phyloP scores from a whole-genome alignment of 2,329 filamentous ascomycete genomes.

The Sporothrix protearum region DNA sequence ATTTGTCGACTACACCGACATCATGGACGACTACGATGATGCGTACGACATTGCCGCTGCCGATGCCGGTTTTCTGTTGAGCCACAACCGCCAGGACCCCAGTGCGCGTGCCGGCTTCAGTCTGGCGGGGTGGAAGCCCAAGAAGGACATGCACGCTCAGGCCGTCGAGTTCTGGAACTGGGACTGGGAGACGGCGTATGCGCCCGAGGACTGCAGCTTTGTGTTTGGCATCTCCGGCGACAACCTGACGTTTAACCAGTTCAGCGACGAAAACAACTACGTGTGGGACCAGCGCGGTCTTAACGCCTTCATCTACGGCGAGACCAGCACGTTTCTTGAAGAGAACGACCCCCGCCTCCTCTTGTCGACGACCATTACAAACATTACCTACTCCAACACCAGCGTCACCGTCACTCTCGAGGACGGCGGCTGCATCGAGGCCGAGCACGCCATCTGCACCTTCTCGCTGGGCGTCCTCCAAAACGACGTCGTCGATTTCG shows the following conservation, averaged over 20 bases:
- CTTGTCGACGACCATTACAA: conserved; percentile 2
- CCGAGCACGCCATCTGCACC: conserved; percentile 21
- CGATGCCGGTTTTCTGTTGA: background rate
- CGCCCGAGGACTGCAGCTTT: conserved; percentile 14
- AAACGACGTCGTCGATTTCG: conserved; percentile 10
- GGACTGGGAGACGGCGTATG: conserved; percentile 18
- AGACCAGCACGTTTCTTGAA: background rate
- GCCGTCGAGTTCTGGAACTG: conserved; percentile 17
- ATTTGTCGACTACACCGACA: conserved; percentile 12
- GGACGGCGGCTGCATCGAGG: conserved; percentile 18
- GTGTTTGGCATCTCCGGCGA: conserved; percentile 12
- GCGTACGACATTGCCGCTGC: background rate
- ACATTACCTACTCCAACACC: background rate
- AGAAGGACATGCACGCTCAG: conserved; percentile 19
- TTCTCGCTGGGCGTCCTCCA: conserved; percentile 20
- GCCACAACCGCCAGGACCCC: background rate
- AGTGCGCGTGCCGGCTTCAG: background rate
- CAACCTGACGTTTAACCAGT: conserved; percentile 17
- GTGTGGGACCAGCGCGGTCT: conserved; percentile 18
- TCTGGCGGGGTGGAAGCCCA: conserved; percentile 17
- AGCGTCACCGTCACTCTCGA: conserved; percentile 2
- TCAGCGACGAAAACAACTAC: conserved; percentile 17
- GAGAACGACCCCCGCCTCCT: background rate
- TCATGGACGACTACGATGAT: conserved; percentile 15
- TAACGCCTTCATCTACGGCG: conserved; percentile 1